Evolutionary conservation across 2,329 filamentous ascomycete genomes (phyloP).

Genomic region (Emmonsiellopsis sp.): DNA sequence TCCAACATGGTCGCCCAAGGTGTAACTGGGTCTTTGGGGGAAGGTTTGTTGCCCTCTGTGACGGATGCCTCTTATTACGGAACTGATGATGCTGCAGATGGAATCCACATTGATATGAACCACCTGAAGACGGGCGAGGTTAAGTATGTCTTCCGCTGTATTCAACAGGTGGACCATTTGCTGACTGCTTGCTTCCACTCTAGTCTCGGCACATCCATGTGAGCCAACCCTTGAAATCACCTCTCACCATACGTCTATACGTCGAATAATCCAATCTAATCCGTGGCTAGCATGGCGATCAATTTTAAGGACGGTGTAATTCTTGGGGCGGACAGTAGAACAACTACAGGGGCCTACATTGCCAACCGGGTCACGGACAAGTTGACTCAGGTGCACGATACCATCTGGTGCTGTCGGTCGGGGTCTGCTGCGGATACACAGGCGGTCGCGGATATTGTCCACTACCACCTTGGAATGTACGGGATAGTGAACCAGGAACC

Average conservation of each 20-base stretch:
- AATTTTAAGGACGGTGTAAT: slow-evolving; percentile 99
- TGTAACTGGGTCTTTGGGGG: slow-evolving; percentile 12
- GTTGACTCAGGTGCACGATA: slow-evolving; percentile 95
- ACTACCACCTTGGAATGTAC: slow-evolving; percentile 91
- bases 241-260: not conserved
- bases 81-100: slow-evolving; percentile 55
- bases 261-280: slow-evolving; percentile 16
- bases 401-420: slow-evolving; percentile 98
- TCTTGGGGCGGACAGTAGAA: slow-evolving; percentile 90
- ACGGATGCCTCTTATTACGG: slow-evolving; percentile 5
- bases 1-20: slow-evolving; percentile 11
- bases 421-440: slow-evolving; percentile 97
- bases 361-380: slow-evolving; percentile 99
- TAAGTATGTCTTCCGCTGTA: slow-evolving; percentile 59
- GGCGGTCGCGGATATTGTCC: slow-evolving; percentile 94
- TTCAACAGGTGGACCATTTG: not conserved
- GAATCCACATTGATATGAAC: slow-evolving; percentile 98
- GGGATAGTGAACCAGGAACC: slow-evolving; percentile 80
- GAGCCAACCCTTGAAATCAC: slow-evolving; percentile 31
- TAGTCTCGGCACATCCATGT: slow-evolving; percentile 97
- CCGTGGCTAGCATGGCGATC: slow-evolving; percentile 72
- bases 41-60: slow-evolving; percentile 8
- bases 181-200: slow-evolving; percentile 4
- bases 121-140: slow-evolving; percentile 97
- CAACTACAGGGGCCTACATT: slow-evolving; percentile 95